Evolutionary conservation across 2,329 filamentous ascomycete species (phyloP), one percentile per base, ranked within the genome.

Genomic region (Mycosphaerella arachidis): DNA sequence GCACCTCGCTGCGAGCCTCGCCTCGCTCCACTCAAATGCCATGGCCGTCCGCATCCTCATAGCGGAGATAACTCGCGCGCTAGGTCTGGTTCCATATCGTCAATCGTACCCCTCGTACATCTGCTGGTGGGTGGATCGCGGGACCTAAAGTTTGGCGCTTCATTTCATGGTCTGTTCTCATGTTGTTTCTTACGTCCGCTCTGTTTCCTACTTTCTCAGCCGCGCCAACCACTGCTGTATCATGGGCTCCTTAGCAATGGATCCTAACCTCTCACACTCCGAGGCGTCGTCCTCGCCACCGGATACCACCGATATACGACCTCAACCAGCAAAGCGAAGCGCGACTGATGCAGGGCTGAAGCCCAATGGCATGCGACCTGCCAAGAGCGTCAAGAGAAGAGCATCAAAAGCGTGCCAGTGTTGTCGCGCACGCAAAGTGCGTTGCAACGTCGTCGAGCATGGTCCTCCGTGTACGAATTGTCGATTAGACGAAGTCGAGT

Each of bases 331-430:
- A 45, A 87, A 86, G 75, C 80, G 84, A 63, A 85, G 85, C 68
- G 80, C 82, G 48, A 79, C 81, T 45, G 76, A 79, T 59, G 83
- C 84, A 29, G 83, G 83, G 30, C 74, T 86, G 48, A 77, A 82
- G 56, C 77, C 77, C 63, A 74, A 76, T 68, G 73, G 75, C 61
- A 73, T 72, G 59, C 75, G 77, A 60, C 75, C 77, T 58, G 74
- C 80, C 70, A 79, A 82, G 60, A 84, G 84, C 56, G 84, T 87
- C 56, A 97, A 96, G 77, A 84, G 92, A 70, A 85, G 92, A 71
- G 92, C 92, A n/a, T 91, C 92, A 9, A 90, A 93, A 68, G 92
- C 92, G 18, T 97, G 92, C 74, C 90, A 91, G 63, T 91, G 89
- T 68, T 96, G 92, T 76, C 85, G 92, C 69, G 87, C 89, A 59